These are phyloP conservation scores for Schizophyllum amplum DNA, from an alignment of 1,284 basidiomycete species.

Conservation along the genomic window DNA sequence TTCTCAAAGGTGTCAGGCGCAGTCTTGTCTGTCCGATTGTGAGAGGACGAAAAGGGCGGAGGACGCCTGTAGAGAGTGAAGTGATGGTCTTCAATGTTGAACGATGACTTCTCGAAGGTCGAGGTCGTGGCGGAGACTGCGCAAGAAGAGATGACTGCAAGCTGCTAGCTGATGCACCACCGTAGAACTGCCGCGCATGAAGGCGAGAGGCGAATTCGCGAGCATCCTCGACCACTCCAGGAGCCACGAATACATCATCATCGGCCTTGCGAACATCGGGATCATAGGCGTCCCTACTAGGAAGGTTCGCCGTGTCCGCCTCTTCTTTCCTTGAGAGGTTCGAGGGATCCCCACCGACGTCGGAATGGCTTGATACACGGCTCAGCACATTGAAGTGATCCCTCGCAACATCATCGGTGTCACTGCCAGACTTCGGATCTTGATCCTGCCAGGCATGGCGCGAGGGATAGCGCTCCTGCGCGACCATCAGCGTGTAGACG, in stretches of 20 bases:
- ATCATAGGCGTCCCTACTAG: too few relatives aligned
- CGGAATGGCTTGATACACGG: too few relatives aligned
- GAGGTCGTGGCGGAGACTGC: neutral
- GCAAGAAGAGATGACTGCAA: neutral
- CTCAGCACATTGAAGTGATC: too few relatives aligned
- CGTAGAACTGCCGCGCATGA: neutral
- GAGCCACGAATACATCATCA: neutral
- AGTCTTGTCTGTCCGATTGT: neutral
- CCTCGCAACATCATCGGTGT: too few relatives aligned
- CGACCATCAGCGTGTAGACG: conserved; percentile 17
- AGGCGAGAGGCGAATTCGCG: neutral
- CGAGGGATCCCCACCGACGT: too few relatives aligned
- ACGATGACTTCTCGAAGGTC: neutral
- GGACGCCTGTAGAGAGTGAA: neutral
- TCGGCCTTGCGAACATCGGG: too few relatives aligned
- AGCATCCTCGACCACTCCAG: neutral
- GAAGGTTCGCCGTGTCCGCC: too few relatives aligned
- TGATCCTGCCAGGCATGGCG: too few relatives aligned
- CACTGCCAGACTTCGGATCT: too few relatives aligned
- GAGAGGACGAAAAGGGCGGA: neutral
- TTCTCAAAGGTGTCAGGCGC: too few relatives aligned
- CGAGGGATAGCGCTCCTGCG: neutral
- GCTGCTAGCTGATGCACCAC: neutral
- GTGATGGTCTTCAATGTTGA: neutral
- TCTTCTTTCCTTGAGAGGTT: too few relatives aligned